Evolutionary conservation across 129 eudicot species (phyloP).

Genomic region (Flaveria linearis): DNA sequence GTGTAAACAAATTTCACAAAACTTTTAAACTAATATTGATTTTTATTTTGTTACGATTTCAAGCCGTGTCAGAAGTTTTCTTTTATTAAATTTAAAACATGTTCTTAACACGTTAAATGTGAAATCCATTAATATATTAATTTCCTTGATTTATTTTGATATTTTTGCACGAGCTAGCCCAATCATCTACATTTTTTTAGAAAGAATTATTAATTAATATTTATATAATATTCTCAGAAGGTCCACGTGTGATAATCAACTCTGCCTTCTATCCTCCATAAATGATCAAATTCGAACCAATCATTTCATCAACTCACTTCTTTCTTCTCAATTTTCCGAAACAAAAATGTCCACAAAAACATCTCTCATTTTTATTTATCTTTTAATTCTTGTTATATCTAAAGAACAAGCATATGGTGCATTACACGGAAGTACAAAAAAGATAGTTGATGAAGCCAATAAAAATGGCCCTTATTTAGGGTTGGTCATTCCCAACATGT

Average conservation of each 20-base stretch:
- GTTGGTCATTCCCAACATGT: slow-evolving; percentile 60
- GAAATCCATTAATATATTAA: background rate
- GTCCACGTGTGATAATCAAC: background rate
- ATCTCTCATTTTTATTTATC: slow-evolving; percentile 8
- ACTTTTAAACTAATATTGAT: background rate
- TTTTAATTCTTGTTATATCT: slow-evolving; percentile 1
- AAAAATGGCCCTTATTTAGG: slow-evolving; percentile 59
- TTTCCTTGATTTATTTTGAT: background rate
- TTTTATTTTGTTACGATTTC: background rate
- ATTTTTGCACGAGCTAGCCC: background rate
- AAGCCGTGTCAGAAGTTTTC: too few relatives aligned
- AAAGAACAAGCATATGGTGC: slow-evolving; percentile 39
- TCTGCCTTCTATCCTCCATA: slow-evolving; percentile 18
- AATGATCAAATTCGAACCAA: background rate
- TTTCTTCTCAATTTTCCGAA: slow-evolving; percentile 1
- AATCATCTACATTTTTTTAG: background rate
- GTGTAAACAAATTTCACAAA: too few relatives aligned
- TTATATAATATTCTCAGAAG: background rate
- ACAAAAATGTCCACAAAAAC: slow-evolving; percentile 13
- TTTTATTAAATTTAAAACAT: background rate
- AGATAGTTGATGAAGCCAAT: slow-evolving; percentile 42
- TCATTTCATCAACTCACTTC: slow-evolving; percentile 12
- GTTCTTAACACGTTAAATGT: background rate
- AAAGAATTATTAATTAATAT: background rate
- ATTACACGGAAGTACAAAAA: slow-evolving; percentile 35